phyloP scores from a whole-genome alignment of 1,139 yeast species.

The Zygosaccharomyces sapae region DNA sequence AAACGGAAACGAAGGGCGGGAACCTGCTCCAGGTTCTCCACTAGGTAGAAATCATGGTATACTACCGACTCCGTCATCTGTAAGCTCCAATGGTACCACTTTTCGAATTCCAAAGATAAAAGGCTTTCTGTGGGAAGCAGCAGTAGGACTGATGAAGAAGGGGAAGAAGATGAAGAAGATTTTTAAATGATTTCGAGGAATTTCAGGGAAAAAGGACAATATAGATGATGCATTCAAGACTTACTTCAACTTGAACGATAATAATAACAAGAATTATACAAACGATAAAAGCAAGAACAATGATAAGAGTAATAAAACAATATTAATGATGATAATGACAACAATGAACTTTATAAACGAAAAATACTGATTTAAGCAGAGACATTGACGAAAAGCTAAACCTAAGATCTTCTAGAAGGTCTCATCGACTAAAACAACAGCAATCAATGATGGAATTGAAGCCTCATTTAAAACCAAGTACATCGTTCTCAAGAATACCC shows the following conservation, averaged over 20 bases:
- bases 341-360: conserved; percentile 12
- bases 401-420: conserved; percentile 11
- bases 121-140: conserved; percentile 14
- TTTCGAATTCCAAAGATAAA: conserved; percentile 20
- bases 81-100: conserved; percentile 34
- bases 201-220: conserved; percentile 25
- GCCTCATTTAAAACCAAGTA: conserved; percentile 8
- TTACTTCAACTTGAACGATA: conserved; percentile 16
- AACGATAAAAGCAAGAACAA: too few relatives aligned
- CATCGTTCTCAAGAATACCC: conserved; percentile 16
- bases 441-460: conserved; percentile 32
- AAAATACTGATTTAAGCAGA: neutral
- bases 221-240: conserved; percentile 28
- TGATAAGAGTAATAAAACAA: conserved; percentile 8
- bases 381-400: conserved; percentile 17
- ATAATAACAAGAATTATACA: conserved; percentile 1
- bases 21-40: conserved; percentile 8
- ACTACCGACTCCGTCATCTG: conserved; percentile 26
- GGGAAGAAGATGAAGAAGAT: conserved; percentile 25
- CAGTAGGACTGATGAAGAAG: conserved; percentile 22
- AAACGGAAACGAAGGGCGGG: conserved; percentile 5
- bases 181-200: conserved; percentile 32
- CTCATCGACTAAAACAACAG: conserved; percentile 25
- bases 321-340: conserved; percentile 5
- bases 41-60: conserved; percentile 6